phyloP scores from a whole-genome alignment of 495 filamentous ascomycete species.

The Podospora conica region DNA sequence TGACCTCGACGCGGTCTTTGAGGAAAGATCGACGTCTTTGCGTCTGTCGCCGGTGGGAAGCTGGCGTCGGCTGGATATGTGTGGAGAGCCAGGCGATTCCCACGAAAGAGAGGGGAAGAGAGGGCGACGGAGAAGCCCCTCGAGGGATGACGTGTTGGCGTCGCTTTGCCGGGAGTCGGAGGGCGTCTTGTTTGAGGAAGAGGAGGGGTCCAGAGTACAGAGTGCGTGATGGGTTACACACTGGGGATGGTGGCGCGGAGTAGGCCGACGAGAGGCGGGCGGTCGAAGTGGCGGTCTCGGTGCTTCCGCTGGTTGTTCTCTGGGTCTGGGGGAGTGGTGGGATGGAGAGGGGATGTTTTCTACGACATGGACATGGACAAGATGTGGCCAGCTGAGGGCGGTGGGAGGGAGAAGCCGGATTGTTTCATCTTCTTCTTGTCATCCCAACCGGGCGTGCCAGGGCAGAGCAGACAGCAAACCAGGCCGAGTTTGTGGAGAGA shows the following conservation, averaged over 20 bases:
- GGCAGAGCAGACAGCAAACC: background rate
- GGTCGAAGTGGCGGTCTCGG: background rate
- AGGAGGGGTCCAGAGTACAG: background rate
- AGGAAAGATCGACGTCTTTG: background rate
- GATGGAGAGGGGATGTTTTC: background rate
- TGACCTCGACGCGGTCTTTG: background rate
- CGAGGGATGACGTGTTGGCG: background rate
- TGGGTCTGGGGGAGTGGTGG: background rate
- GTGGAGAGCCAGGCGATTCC: too few relatives aligned
- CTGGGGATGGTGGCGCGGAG: background rate
- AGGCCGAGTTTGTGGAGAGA: background rate
- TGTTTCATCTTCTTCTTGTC: background rate
- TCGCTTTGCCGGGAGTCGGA: background rate
- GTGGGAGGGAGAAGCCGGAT: background rate
- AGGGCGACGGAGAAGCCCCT: background rate
- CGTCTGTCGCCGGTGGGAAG: background rate
- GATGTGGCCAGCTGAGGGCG: background rate
- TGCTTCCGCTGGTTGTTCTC: background rate
- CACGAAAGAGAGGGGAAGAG: background rate
- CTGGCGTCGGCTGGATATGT: background rate
- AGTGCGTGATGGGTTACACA: background rate
- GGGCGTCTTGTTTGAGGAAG: background rate
- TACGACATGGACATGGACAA: too few relatives aligned
- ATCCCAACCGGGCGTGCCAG: too few relatives aligned
- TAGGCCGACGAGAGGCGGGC: background rate